A percentile compares a stretch with the other conserved stretches of the same genome.
Evolutionary conservation across 352 stramenopile genomes (phyloP).

Genomic region (Phytophthora foliorum): DNA sequence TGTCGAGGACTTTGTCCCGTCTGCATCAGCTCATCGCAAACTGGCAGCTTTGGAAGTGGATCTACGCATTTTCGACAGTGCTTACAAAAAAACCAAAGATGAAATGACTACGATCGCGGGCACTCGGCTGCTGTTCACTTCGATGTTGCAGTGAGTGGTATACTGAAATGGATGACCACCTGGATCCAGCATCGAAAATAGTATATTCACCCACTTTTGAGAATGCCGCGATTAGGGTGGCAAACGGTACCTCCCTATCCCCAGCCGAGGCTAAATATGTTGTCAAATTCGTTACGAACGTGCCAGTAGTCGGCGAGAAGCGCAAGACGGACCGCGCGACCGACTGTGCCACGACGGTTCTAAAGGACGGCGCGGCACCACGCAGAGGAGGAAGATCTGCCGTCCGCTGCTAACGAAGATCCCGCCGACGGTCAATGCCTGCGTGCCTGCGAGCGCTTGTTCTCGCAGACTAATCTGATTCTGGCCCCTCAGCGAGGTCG

Average conservation of each 20-base stretch:
- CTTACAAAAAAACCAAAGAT: conserved; percentile 20
- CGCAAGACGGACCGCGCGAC: background rate
- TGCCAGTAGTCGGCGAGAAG: background rate
- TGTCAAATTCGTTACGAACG: background rate
- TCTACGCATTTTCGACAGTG: conserved; percentile 27
- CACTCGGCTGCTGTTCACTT: conserved; percentile 22
- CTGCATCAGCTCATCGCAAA: conserved; percentile 1
- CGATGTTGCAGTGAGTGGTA: too few species aligned
- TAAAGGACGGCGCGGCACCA: background rate
- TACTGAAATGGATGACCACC: too few species aligned
- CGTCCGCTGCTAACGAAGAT: conserved; percentile 3
- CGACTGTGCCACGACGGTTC: conserved; percentile 9
- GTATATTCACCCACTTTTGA: too few species aligned
- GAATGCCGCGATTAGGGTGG: background rate
- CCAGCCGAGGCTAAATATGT: conserved; percentile 1
- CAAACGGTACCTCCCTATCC: background rate
- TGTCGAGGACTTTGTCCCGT: conserved; percentile 22
- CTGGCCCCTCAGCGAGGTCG: conserved; percentile 3
- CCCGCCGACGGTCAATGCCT: conserved; percentile 12
- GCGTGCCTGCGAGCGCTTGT: too few species aligned
- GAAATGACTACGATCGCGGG: conserved; percentile 13
- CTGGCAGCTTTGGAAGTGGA: conserved; percentile 6
- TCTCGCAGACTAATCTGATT: too few species aligned
- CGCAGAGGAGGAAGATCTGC: background rate
- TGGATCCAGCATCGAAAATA: too few species aligned